These are phyloP conservation scores for Malassezia brasiliensis DNA, from an alignment of 1,284 basidiomycete species.

Conservation along the genomic window DNA sequence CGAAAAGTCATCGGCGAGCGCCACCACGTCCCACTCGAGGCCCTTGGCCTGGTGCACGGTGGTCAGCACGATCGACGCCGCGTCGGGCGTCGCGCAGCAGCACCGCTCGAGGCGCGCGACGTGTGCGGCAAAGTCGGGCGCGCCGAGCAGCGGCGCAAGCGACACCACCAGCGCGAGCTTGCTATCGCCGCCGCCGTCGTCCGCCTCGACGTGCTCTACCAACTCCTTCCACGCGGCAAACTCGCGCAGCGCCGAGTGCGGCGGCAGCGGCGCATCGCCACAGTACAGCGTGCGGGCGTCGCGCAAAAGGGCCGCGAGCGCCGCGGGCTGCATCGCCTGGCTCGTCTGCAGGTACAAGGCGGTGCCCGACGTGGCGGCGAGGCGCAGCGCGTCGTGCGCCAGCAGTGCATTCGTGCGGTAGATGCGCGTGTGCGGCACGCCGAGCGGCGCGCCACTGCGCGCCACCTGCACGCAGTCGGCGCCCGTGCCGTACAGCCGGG, in stretches of 20 bases:
- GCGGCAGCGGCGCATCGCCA: constrained; percentile 21
- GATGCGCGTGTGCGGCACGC: constrained; percentile 27
- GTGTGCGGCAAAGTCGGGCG: constrained; percentile 28
- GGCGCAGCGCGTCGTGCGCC: constrained; percentile 27
- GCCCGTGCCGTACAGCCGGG: constrained; percentile 22
- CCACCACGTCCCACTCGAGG: constrained; percentile 37
- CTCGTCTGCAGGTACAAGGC: constrained; percentile 37
- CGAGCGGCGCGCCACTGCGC: neutral
- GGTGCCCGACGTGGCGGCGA: constrained; percentile 20
- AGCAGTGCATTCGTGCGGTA: constrained; percentile 36
- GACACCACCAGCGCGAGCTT: constrained; percentile 32
- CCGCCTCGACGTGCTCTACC: constrained; percentile 35
- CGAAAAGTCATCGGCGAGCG: constrained; percentile 35
- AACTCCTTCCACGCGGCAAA: constrained; percentile 40
- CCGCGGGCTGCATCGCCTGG: constrained; percentile 23
- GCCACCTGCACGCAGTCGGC: constrained; percentile 18
- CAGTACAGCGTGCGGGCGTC: constrained; percentile 35
- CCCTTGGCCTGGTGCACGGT: constrained; percentile 42
- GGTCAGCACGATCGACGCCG: constrained; percentile 27
- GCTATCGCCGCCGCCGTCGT: constrained; percentile 28
- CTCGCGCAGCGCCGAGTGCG: constrained; percentile 30
- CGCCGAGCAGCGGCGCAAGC: constrained; percentile 21
- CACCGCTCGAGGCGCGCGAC: constrained; percentile 25
- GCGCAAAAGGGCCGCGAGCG: constrained; percentile 28
- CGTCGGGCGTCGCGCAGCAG: constrained; percentile 21